Base-by-base conservation (phyloP, 257 asterid genomes). In the Asclepias syriaca region DNA sequence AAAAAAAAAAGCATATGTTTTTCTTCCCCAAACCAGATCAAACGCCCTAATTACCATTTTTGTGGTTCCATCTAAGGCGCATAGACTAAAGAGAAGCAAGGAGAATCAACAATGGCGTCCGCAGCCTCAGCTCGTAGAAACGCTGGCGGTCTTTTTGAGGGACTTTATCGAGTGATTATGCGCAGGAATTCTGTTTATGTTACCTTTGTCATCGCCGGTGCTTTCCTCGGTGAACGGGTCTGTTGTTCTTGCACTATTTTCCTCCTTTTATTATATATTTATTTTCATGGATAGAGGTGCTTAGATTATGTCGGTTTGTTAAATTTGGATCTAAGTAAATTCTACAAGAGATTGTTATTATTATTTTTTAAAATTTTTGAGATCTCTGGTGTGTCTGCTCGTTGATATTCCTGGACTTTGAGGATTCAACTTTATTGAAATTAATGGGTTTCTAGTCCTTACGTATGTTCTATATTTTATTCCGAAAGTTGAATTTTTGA, bases 191-290 rank as follows among this genome's bases (percentile, higher is more conserved):
- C 98, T 43, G 82, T 92, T 61, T 88, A 88, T 69, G 96, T 85
- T 32, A 90, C 97, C 60, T 90, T 90, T 84, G 94, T 90, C 92
- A 75, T 90, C 81, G 88, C 85, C 72, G 97, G 97, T 57, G 97
- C 97, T 70, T 88, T 90, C 72, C 27, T 86, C 81, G 96, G 90
- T 57, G 97, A 90, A 90, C 86, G 96, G 75, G 96, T 91, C 58
- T 67, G 68, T 61, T 16, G 5, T 27, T 32, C 48, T 27, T 15
- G 12, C 32, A 7, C 7, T 0, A 45, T 27, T 40, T 22, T 22
- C 8, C 0, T 11, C 46, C 46, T 11, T n/a, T 57, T 45, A 1
- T 57, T 48, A 2, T 1, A 2, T 1, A 24, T 22, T 32, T 64
- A 4, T 32, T 63, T 34, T 34, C 13, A 63, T 21, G 39, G 14